Percentiles rank a stretch among this genome's conserved stretches.
phyloP scores from a whole-genome alignment of 2,329 filamentous ascomycete genomes.

The Aspergillus pseudoviridinutans region DNA sequence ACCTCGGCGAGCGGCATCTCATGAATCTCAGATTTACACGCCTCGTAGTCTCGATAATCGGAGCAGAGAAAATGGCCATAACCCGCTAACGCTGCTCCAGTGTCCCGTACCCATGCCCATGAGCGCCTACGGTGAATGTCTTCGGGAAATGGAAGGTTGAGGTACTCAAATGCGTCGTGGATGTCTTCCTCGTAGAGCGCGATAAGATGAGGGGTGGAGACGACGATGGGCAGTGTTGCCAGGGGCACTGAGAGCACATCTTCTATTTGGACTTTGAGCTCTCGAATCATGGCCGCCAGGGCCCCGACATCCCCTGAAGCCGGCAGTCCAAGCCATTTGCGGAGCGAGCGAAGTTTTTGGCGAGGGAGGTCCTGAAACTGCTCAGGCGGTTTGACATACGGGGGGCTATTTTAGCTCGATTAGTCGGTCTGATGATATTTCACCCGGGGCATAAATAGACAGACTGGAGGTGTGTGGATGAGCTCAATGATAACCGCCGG shows the following conservation, averaged over 20 bases:
- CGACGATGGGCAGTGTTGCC: conserved; percentile 4
- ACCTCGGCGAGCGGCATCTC: too few relatives aligned
- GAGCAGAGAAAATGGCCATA: too few relatives aligned
- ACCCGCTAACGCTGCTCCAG: too few relatives aligned
- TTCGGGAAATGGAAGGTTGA: not conserved
- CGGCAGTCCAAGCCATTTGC: not conserved
- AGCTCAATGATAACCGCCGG: not conserved
- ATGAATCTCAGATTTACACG: too few relatives aligned
- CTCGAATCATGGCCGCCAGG: not conserved
- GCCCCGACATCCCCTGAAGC: not conserved
- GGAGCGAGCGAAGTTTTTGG: not conserved
- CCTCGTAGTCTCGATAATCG: too few relatives aligned
- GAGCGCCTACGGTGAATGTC: not conserved
- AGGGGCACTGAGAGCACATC: not conserved
- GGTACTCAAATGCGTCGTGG: not conserved
- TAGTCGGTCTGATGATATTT: not conserved
- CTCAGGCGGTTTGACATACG: not conserved
- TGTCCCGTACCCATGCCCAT: too few relatives aligned
- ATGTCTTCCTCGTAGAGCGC: not conserved
- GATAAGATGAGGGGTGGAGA: not conserved
- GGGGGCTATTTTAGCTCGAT: not conserved
- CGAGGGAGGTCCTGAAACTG: not conserved
- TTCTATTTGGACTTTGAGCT: not conserved
- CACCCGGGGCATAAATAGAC: not conserved
- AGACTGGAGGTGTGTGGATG: not conserved